Percentiles rank a stretch among this genome's conserved stretches.
Conservation (phyloP, 176 grass and related monocot genomes). For the Typha latifolia region DNA sequence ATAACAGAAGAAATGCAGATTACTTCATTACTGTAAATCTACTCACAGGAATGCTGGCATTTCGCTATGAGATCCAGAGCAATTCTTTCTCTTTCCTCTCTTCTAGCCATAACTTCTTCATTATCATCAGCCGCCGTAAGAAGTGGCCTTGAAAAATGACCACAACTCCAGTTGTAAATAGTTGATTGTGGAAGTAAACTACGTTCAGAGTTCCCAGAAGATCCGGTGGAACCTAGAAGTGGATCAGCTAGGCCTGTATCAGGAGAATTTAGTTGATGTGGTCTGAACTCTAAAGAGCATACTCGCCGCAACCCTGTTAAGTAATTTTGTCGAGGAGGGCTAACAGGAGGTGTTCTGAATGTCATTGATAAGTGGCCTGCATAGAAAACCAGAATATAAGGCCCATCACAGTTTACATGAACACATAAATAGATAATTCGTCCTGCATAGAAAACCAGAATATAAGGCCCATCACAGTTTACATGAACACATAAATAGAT, state of each 20-base stretch:
- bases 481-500: not conserved
- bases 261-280: conserved; percentile 61
- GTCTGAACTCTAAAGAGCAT: conserved; percentile 87
- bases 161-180: conserved; percentile 98
- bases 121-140: conserved; percentile 66
- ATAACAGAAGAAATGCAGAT: conserved; percentile 21
- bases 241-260: conserved; percentile 79
- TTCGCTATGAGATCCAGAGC: conserved; percentile 67
- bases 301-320: conserved; percentile 75
- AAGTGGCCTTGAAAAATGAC: conserved; percentile 96
- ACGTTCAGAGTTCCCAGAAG: conserved; percentile 42
- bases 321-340: conserved; percentile 83
- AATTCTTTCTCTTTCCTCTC: conserved; percentile 69
- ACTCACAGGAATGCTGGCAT: conserved; percentile 94
- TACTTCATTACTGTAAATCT: not conserved
- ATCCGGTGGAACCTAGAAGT: conserved; percentile 36
- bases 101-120: conserved; percentile 63
- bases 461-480: not conserved
- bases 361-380: conserved; percentile 62
- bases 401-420: not conserved
- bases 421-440: conserved; percentile 4
- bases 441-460: conserved; percentile 39
- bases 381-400: conserved; percentile 15
- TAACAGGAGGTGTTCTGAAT: conserved; percentile 96
- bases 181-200: conserved; percentile 53